A percentile compares a stretch with the other conserved stretches of the same genome.
phyloP scores from a whole-genome alignment of 768 basidiomycete genomes.

The Sporobolomyces pararoseus region DNA sequence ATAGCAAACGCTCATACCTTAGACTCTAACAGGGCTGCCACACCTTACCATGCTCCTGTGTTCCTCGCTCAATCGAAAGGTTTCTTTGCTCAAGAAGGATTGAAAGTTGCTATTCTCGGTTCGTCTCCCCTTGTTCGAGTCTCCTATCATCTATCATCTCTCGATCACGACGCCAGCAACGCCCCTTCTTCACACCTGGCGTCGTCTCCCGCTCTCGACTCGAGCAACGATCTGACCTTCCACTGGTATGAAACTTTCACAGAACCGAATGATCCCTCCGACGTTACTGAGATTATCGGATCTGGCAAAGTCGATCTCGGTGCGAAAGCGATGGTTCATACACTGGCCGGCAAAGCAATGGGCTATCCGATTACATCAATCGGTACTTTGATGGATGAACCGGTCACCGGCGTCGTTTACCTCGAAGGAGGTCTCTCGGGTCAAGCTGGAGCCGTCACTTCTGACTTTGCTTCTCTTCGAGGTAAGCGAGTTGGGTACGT shows the following conservation, averaged over 20 bases:
- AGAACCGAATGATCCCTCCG: slow-evolving; percentile 42
- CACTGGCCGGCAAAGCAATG: slow-evolving; percentile 41
- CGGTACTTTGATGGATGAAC: slow-evolving; percentile 44
- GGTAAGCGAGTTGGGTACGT: slow-evolving; percentile 45
- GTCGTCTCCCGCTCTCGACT: not conserved
- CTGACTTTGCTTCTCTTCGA: slow-evolving; percentile 40
- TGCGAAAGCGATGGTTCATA: slow-evolving; percentile 45
- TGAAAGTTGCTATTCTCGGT: slow-evolving; percentile 45
- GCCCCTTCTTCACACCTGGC: no score
- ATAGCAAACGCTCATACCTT: not conserved
- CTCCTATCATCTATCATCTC: no score
- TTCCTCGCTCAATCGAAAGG: slow-evolving; percentile 43
- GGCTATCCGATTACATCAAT: slow-evolving; percentile 39
- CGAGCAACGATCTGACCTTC: not conserved
- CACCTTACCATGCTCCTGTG: slow-evolving; percentile 43
- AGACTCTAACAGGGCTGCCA: slow-evolving; percentile 28
- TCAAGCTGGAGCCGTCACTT: slow-evolving; percentile 32
- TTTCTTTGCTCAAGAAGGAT: slow-evolving; percentile 43
- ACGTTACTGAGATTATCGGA: slow-evolving; percentile 41
- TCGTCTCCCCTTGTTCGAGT: not conserved
- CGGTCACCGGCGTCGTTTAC: slow-evolving; percentile 45
- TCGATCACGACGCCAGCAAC: no score
- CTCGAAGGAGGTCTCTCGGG: slow-evolving; percentile 43
- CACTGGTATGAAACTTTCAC: no score
- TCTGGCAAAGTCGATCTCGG: slow-evolving; percentile 40